Base-by-base conservation (phyloP, 495 filamentous ascomycete genomes). In the Aspergillus kassunensis region DNA sequence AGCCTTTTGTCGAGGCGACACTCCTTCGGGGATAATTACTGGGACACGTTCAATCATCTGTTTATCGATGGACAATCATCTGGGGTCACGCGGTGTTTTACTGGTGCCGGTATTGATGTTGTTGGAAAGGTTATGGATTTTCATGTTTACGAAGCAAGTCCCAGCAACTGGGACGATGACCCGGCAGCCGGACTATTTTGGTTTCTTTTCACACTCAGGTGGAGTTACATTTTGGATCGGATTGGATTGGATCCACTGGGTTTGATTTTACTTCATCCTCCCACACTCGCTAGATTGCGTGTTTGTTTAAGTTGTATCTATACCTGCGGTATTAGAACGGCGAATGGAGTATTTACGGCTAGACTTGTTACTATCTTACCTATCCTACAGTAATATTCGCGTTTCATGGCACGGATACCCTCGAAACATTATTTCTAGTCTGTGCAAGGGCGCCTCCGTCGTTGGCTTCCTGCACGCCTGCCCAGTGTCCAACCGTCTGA, bases 11-110 rank as follows among this genome's bases (percentile, higher is more conserved):
- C 47, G 42, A 47, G 54, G 48, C 42, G 36, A 46, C 45, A 55
- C 47, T 46, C 44, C 23, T 41, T 44, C 46, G 48, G 48, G 47
- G 47, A 56, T 51, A 45, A 50, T 27, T 46, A 43, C 54, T 41
- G 54, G 35, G 51, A 53, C 33, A 40, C 41, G 35, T 44, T 40
- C 41, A 35, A 42, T 52, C 49, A 16, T 44, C 40, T 18, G 15
- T 52, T 18, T 34, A 55, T 19, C 19, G 30, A 44, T 49, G 41
- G 41, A 21, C 35, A 36, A 20, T 6, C 23, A n/a, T 15, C 5
- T 12, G 41, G 51, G 31, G 43, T 52, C 21, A 52, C 20, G 39
- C 8, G 49, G 49, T 27, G 39, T 44, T n/a, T n/a, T 52, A 19
- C 24, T n/a, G 49, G 40, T 44, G 29, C 25, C 24, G 21, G 13